These are phyloP conservation scores for Thelonectria blattea DNA, from an alignment of 2,329 filamentous ascomycete genomes.

Conservation along the genomic window DNA sequence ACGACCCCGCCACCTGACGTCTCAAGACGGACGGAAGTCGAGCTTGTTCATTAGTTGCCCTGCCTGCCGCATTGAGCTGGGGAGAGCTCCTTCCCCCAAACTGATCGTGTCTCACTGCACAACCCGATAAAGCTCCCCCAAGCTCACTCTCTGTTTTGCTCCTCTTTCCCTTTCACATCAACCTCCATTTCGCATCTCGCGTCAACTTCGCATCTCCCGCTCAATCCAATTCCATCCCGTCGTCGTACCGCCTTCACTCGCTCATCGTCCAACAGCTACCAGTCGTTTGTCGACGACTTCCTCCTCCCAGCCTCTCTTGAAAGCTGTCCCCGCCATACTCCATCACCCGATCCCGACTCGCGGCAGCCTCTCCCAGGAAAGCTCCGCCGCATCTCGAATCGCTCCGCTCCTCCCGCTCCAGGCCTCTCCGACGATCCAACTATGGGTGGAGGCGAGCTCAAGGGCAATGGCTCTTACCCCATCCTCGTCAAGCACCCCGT, in stretches of 20 bases:
- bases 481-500: constrained; percentile 58
- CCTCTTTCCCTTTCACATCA: background rate
- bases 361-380: constrained; percentile 31
- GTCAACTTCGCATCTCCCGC: background rate
- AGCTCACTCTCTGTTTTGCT: background rate
- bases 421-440: constrained; percentile 41
- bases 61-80: background rate
- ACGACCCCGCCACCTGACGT: background rate
- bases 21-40: background rate
- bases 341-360: constrained; percentile 29
- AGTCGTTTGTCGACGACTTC: constrained; percentile 29
- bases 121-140: background rate
- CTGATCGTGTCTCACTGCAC: background rate
- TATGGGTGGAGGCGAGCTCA: constrained; percentile 60
- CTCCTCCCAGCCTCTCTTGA: constrained; percentile 31
- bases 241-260: constrained; percentile 27
- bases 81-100: background rate
- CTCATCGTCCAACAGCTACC: constrained; percentile 33
- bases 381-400: constrained; percentile 43
- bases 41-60: background rate
- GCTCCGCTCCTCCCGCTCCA: constrained; percentile 46
- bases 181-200: background rate
- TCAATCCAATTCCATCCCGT: constrained; percentile 14
- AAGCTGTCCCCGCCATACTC: constrained; percentile 35
- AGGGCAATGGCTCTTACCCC: constrained; percentile 56